A percentile compares a stretch with the other conserved stretches of the same genome.
Evolutionary conservation across 2,329 filamentous ascomycete species (phyloP).

Genomic region (Fusarium oligoseptatum): DNA sequence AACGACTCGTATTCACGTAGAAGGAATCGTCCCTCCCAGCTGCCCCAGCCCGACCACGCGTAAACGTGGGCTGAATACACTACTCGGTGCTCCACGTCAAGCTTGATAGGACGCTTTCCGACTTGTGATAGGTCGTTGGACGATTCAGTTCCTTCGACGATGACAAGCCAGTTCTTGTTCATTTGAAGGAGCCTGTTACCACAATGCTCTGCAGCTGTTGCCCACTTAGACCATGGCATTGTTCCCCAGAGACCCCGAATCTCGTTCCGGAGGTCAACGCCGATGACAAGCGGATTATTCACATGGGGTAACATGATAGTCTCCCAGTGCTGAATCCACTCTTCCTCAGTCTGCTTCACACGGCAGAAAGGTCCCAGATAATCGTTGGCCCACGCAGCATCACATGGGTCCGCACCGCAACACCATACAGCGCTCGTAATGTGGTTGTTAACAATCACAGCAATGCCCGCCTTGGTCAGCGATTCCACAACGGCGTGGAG

Average conservation of each 20-base stretch:
- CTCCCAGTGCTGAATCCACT: constrained; percentile 77
- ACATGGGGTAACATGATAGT: constrained; percentile 71
- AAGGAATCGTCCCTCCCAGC: constrained; percentile 69
- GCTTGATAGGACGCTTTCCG: constrained; percentile 65
- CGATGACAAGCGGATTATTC: constrained; percentile 72
- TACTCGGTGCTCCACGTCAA: constrained; percentile 67
- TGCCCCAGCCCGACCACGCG: constrained; percentile 78
- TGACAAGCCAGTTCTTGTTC: constrained; percentile 74
- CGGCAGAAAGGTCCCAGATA: constrained; percentile 71
- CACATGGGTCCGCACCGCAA: constrained; percentile 76
- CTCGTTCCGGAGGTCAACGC: constrained; percentile 77
- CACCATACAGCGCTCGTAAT: constrained; percentile 79
- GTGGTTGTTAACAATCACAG: constrained; percentile 78
- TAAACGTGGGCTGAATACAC: constrained; percentile 80
- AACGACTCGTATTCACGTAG: constrained; percentile 74
- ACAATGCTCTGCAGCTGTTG: constrained; percentile 72
- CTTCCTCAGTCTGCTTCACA: constrained; percentile 72
- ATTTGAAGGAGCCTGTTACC: constrained; percentile 71
- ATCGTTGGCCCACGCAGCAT: constrained; percentile 76
- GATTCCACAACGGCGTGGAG: constrained; percentile 70
- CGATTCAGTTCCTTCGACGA: constrained; percentile 77
- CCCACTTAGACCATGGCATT: constrained; percentile 76
- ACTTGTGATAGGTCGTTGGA: constrained; percentile 74
- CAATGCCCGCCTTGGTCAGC: constrained; percentile 72
- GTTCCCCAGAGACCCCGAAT: constrained; percentile 77